Conservation (phyloP, 2,329 filamentous ascomycete genomes). For the Ophiobolus disseminans region DNA sequence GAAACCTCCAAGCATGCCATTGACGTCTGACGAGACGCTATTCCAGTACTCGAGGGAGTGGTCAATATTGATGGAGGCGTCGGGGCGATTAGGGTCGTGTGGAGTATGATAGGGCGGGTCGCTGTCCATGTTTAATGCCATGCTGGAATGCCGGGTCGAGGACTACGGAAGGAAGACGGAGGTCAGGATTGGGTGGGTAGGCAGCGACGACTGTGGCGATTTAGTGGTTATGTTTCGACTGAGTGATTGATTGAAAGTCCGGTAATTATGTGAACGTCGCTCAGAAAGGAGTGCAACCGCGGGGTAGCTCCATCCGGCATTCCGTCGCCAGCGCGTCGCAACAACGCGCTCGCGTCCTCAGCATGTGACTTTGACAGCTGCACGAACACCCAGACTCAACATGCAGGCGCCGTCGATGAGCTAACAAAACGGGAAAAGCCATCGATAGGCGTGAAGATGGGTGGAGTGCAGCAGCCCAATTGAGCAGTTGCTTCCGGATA, state of each 20-base stretch:
- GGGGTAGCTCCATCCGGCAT: slow-evolving; percentile 19
- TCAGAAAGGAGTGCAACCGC: slow-evolving; percentile 9
- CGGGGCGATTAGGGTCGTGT: slow-evolving; percentile 35
- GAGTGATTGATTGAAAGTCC: neutral
- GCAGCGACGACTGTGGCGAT: too few relatives aligned
- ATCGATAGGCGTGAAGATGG: slow-evolving; percentile 15
- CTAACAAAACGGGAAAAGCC: neutral
- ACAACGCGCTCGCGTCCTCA: slow-evolving; percentile 1
- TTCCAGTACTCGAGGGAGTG: slow-evolving; percentile 61
- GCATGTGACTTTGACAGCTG: neutral
- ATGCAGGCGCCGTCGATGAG: neutral
- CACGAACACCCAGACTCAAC: slow-evolving; percentile 2
- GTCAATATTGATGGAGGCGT: slow-evolving; percentile 54
- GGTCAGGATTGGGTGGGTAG: neutral
- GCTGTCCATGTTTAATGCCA: slow-evolving; percentile 35
- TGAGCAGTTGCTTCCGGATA: slow-evolving; percentile 34
- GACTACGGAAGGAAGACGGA: slow-evolving; percentile 7
- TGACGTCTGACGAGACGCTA: slow-evolving; percentile 60
- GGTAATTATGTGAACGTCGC: too few relatives aligned
- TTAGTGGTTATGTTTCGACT: too few relatives aligned
- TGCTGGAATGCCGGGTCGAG: neutral
- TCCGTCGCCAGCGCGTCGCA: slow-evolving; percentile 12
- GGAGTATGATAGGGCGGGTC: slow-evolving; percentile 29
- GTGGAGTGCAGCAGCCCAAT: slow-evolving; percentile 20
- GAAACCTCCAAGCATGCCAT: slow-evolving; percentile 83